Conservation (phyloP, 2,329 filamentous ascomycete genomes). For the Penicillium sp. region DNA sequence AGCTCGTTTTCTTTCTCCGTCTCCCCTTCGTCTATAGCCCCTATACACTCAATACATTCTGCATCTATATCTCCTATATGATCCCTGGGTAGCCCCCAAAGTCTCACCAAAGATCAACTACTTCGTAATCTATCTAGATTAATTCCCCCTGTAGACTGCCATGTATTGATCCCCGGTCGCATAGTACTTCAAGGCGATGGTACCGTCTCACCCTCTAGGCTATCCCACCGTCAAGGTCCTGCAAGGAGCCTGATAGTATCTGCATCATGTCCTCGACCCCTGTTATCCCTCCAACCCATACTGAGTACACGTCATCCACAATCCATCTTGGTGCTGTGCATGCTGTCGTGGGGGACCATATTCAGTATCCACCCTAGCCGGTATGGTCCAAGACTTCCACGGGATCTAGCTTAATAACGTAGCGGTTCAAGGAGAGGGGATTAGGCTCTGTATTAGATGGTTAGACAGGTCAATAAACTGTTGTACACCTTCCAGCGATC, state of each 20-base stretch:
- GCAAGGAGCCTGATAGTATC: neutral
- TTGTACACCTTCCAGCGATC: too few relatives aligned
- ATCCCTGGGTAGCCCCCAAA: neutral
- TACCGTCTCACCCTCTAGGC: neutral
- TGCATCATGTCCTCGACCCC: neutral
- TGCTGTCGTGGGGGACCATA: neutral
- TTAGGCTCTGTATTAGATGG: too few relatives aligned
- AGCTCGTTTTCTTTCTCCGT: neutral
- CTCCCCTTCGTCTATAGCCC: neutral
- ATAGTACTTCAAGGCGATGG: neutral
- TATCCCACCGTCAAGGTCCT: neutral
- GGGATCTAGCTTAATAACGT: too few relatives aligned
- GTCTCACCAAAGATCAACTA: too few relatives aligned
- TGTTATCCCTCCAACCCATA: neutral
- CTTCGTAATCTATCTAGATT: neutral
- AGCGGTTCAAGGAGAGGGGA: too few relatives aligned
- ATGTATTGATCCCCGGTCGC: neutral
- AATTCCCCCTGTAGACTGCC: neutral
- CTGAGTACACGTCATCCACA: neutral
- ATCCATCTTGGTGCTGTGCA: neutral
- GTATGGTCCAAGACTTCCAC: neutral
- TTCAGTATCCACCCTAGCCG: neutral
- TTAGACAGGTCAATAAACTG: too few relatives aligned
- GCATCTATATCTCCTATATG: neutral
- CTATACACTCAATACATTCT: neutral